Evolutionary conservation across 495 filamentous ascomycete species (phyloP).

Genomic region (Penicillium goetzii): DNA sequence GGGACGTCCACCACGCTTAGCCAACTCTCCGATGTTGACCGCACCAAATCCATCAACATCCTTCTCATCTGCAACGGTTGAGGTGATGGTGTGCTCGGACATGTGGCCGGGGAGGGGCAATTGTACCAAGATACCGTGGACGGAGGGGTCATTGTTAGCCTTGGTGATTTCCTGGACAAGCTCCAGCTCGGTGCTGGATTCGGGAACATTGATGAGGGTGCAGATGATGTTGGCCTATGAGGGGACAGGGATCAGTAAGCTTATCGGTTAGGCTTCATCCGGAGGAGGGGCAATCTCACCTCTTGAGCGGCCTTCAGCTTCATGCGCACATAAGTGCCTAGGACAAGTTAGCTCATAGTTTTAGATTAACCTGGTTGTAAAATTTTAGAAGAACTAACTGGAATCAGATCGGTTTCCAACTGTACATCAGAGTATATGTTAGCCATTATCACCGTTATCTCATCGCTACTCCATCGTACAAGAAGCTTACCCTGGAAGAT

Average conservation of each 20-base stretch:
- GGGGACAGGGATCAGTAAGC: conserved; percentile 22
- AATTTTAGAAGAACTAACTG: conserved; percentile 58
- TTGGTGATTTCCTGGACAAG: conserved; percentile 77
- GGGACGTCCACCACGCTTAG: conserved; percentile 87
- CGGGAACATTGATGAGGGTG: conserved; percentile 79
- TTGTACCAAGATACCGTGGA: conserved; percentile 95
- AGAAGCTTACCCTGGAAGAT: conserved; percentile 82
- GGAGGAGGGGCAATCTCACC: conserved; percentile 49
- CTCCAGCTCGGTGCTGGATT: conserved; percentile 80
- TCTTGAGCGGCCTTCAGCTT: conserved; percentile 97
- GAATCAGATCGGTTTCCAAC: conserved; percentile 93
- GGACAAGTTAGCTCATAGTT: conserved; percentile 33
- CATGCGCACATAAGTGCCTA: conserved; percentile 99
- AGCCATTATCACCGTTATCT: conserved; percentile 4
- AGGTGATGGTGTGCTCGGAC: conserved; percentile 86
- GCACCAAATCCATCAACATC: conserved; percentile 98
- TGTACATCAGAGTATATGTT: conserved; percentile 25
- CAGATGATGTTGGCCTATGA: conserved; percentile 83
- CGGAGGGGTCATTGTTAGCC: conserved; percentile 83
- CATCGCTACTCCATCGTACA: not conserved
- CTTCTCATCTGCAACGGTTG: conserved; percentile 87
- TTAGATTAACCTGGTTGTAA: not conserved
- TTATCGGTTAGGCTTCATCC: not conserved
- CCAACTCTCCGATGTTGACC: conserved; percentile 90
- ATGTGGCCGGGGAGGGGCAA: conserved; percentile 86